Base-by-base conservation (phyloP, 768 basidiomycete genomes). In the Chalciporus piperatus region DNA sequence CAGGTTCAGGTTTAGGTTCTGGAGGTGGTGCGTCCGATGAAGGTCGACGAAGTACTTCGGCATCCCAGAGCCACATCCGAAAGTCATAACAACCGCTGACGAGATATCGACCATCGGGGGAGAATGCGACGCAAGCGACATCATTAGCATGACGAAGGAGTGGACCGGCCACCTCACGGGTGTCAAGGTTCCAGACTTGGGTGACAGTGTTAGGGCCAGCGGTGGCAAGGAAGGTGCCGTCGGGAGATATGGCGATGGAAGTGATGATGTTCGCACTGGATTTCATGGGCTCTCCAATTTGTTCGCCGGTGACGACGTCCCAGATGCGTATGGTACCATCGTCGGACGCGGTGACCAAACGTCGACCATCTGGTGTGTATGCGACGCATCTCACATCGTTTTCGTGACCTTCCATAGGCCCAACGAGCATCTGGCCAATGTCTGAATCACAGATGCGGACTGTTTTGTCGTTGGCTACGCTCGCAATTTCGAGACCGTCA, bases 361-460 rank as follows among this genome's bases (percentile, higher is more conserved):
- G 58, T 8, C 55, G 60, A 32, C 65, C 67, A 48, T 70, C 61
- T 5, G 63, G 61, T 8, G 64, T 58, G 51, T 69, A 71, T n/a
- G 52, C 52, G 52, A 71, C 66, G 42, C 62, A 66, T 53, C 65
- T 54, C 20, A 67, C 65, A 20, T 59, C 61, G 54, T 59, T 60
- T 25, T 63, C 58, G 53, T 66, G 65, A 38, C 63, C 66, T 33
- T 69, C 54, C 52, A 67, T 59, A 5, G 60, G 57, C 4, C 53
- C 58, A 32, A 61, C 45, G 6, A 65, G 51, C 46, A 59, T 57
- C 51, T 76, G 74, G 49, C 79, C 78, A 43, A 63, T 62, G 56
- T 67, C 67, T 6, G 67, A 41, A 48, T 69, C 60, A 45, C 69
- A 71, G 45, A 70, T 48, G 50, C 68, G 64, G 23, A 68, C 52